Evolutionary conservation across 441 rosid genomes (phyloP), one percentile per base, ranked within the genome.

Genomic region (Pelargonium myrrhifolium): DNA sequence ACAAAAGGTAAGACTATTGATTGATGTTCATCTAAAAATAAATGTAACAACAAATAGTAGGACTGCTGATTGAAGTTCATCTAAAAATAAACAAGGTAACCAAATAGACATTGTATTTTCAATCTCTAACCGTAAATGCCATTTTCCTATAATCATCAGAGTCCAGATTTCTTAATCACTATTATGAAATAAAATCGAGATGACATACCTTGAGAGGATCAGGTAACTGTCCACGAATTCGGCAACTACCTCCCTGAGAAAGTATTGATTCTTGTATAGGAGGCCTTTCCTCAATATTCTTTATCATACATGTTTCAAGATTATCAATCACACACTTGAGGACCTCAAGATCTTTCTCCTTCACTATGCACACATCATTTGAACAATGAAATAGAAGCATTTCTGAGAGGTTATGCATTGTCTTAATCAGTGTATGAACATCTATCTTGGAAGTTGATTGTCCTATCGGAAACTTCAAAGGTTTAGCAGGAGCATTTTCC

Each of bases 381-480:
- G 81, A 83, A 75, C 87, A 86, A 62, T 85, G 83, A 82, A 64
- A 75, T 39, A 84, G 81, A 74, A 93, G 89, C 76, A 86, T 68
- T 76, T 88, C 89, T 65, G 98, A 86, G 66, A 90, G 76, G 74
- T 77, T 82, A 74, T 77, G 84, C 84, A 86, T 75, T 51, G 90
- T 77, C 67, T 78, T 75, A 75, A 89, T 75, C 65, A 88, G 74
- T n/a, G 75, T 71, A 55, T 68, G 80, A 49, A 84, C 80, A 78
- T 80, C 74, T 56, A 77, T 69, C 75, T 73, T 76, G 60, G 85
- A 75, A 53, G 76, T 69, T 71, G 82, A 62, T 42, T 71, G 73
- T 64, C 72, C 74, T 31, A 63, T 72, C 51, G 28, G 62, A 61
- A 70, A 74, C 58, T 72, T 68, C 17, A 64, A 66, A 71, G 69